Percentiles rank a stretch among this genome's conserved stretches.
Conservation (phyloP, 1,284 basidiomycete species). For the Apiotrichum mycotoxinovorans region DNA sequence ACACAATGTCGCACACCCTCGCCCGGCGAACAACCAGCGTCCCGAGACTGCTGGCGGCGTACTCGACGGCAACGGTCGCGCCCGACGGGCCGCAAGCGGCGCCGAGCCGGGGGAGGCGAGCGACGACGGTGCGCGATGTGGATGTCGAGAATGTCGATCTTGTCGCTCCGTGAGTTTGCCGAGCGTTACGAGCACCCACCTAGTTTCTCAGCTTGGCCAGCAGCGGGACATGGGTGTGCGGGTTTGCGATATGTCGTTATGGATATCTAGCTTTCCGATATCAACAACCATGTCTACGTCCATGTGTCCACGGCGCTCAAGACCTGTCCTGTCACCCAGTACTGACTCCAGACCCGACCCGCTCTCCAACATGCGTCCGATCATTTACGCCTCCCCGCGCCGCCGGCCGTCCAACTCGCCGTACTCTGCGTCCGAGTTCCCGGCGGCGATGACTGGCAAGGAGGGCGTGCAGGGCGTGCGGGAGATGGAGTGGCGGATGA, state of each 20-base stretch:
- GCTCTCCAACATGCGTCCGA: constrained; percentile 44
- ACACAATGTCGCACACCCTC: background rate
- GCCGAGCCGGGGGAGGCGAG: too few relatives aligned
- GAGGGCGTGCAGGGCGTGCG: constrained; percentile 28
- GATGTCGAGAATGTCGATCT: constrained; percentile 30
- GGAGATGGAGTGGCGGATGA: constrained; percentile 41
- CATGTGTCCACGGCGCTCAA: too few relatives aligned
- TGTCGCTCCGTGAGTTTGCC: constrained; percentile 42
- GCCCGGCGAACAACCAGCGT: too few relatives aligned
- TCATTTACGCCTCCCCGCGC: constrained; percentile 40
- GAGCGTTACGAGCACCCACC: background rate
- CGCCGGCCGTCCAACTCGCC: constrained; percentile 35
- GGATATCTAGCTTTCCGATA: background rate
- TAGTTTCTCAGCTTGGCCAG: background rate
- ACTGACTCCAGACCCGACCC: constrained; percentile 38
- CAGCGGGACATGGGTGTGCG: too few relatives aligned
- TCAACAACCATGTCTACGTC: background rate
- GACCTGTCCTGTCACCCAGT: too few relatives aligned
- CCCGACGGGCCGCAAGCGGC: too few relatives aligned
- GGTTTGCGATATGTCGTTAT: too few relatives aligned
- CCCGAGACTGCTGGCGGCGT: too few relatives aligned
- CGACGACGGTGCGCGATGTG: too few relatives aligned
- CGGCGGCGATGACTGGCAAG: constrained; percentile 7
- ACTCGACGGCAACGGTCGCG: too few relatives aligned
- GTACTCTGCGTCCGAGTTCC: constrained; percentile 43